A percentile compares a stretch with the other conserved stretches of the same genome.
Conservation (phyloP, 345 rosid genomes). For the Brassica juncea region DNA sequence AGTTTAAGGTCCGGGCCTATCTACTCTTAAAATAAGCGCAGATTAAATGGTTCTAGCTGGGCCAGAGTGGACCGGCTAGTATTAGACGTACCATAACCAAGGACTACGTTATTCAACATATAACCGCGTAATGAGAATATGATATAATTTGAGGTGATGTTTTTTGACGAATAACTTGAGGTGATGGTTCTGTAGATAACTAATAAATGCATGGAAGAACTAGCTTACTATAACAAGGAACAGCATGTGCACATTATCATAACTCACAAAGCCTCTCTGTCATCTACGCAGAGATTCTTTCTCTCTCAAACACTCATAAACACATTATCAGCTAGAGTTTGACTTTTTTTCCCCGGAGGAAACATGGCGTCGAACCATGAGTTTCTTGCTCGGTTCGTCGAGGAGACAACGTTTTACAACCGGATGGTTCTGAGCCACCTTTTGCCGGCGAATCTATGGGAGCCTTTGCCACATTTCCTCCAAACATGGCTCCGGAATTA, state of each 20-base stretch:
- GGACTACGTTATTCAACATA: background rate
- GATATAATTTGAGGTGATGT: background rate
- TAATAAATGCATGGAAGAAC: background rate
- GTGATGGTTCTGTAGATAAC: background rate
- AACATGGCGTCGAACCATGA: constrained; percentile 11
- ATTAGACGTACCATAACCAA: background rate
- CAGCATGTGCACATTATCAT: background rate
- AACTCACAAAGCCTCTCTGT: background rate
- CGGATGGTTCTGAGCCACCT: constrained; percentile 54
- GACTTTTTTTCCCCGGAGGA: background rate
- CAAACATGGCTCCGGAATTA: constrained; percentile 94
- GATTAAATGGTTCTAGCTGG: background rate
- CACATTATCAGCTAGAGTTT: background rate
- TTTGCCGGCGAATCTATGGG: constrained; percentile 57
- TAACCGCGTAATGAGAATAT: background rate
- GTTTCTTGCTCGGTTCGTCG: constrained; percentile 42
- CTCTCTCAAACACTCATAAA: background rate
- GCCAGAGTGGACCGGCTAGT: background rate
- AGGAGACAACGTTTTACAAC: constrained; percentile 61
- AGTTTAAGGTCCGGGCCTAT: background rate
- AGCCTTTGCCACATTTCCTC: constrained; percentile 62
- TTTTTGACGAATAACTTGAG: background rate
- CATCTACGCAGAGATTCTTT: background rate
- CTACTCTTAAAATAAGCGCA: background rate
- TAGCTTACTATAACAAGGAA: background rate